Evolutionary conservation across 73 alveolate species (phyloP).

Genomic region (Stentor coeruleus): DNA sequence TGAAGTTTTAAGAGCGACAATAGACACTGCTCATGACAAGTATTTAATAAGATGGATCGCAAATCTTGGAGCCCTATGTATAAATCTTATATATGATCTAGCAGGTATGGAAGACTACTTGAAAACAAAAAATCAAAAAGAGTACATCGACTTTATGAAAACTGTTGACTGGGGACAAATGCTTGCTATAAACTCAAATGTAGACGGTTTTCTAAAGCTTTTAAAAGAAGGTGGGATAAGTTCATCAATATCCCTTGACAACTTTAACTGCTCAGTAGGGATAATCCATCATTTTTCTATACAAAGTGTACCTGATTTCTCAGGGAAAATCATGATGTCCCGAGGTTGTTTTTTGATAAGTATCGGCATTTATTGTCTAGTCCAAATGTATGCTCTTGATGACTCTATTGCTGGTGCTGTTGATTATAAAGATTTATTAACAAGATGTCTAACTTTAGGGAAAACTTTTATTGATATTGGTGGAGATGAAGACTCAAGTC

Average conservation of each 20-base stretch:
- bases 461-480: neutral
- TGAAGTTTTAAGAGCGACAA: neutral
- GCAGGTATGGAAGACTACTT: slow-evolving; percentile 10
- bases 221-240: slow-evolving; percentile 14
- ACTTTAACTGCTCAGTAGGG: neutral
- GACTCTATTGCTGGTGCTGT: slow-evolving; percentile 20
- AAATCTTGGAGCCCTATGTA: neutral
- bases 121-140: neutral
- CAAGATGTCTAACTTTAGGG: neutral
- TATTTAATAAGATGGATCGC: neutral
- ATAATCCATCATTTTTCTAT: neutral
- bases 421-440: neutral
- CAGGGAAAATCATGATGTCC: neutral
- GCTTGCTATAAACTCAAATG: neutral
- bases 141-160: slow-evolving; percentile 20
- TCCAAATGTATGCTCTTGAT: slow-evolving; percentile 14
- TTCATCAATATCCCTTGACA: neutral
- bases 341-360: neutral
- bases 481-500: slow-evolving; percentile 16
- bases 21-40: neutral
- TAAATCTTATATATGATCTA: neutral
- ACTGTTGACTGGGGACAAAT: slow-evolving; percentile 21
- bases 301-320: neutral
- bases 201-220: neutral
- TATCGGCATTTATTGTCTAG: neutral